These are phyloP conservation scores for Aquilaria sinensis DNA, from an alignment of 345 rosid species.

Conservation along the genomic window DNA sequence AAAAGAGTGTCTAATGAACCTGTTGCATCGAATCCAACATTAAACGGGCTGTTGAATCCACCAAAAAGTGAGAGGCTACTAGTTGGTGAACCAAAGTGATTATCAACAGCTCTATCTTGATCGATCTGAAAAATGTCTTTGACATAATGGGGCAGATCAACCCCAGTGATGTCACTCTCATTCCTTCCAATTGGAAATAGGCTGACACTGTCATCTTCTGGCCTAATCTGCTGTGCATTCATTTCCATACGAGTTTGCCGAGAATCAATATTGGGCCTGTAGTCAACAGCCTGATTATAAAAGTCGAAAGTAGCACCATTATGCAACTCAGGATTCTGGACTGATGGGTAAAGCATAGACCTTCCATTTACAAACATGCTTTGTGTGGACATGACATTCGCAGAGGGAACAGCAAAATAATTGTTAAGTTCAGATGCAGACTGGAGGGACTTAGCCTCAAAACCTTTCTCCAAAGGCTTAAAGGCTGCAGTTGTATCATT, in stretches of 20 bases:
- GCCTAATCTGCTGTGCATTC: slow-evolving; percentile 25
- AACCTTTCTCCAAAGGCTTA: slow-evolving; percentile 33
- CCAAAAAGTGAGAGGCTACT: slow-evolving; percentile 39
- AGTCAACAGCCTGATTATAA: slow-evolving; percentile 41
- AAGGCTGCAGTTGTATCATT: slow-evolving; percentile 23
- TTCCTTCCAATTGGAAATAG: slow-evolving; percentile 25
- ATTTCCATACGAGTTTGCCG: slow-evolving; percentile 36
- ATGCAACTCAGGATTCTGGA: slow-evolving; percentile 40
- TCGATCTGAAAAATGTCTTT: slow-evolving; percentile 43
- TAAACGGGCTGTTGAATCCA: slow-evolving; percentile 23
- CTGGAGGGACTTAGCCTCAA: slow-evolving; percentile 28
- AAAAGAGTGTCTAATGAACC: slow-evolving; percentile 18
- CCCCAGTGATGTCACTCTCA: slow-evolving; percentile 35
- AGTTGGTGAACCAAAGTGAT: slow-evolving; percentile 50
- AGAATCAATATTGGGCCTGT: slow-evolving; percentile 33
- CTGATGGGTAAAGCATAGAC: slow-evolving; percentile 40
- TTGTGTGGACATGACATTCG: slow-evolving; percentile 31
- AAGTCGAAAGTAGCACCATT: slow-evolving; percentile 35
- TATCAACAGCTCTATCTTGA: slow-evolving; percentile 53
- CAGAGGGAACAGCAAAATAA: slow-evolving; percentile 40
- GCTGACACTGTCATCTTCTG: slow-evolving; percentile 32
- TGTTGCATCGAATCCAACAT: slow-evolving; percentile 19
- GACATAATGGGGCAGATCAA: slow-evolving; percentile 29
- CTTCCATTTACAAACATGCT: slow-evolving; percentile 51
- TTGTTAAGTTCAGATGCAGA: slow-evolving; percentile 28